These are phyloP conservation scores for Candida sanyaensis DNA, from an alignment of 1,139 yeast species.

Conservation along the genomic window DNA sequence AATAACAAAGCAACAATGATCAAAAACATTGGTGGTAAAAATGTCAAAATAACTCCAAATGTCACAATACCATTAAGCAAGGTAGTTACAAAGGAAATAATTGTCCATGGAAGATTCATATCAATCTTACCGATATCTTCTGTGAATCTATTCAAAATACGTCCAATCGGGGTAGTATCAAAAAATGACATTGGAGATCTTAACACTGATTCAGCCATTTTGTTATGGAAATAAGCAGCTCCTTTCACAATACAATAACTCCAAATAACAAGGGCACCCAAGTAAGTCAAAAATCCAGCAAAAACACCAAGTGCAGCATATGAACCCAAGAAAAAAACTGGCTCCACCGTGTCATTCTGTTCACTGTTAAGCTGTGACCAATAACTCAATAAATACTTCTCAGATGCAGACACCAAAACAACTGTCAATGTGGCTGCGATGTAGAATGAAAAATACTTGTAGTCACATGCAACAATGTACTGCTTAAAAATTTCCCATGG, in stretches of 20 bases:
- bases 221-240: constrained; percentile 37
- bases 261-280: constrained; percentile 34
- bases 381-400: constrained; percentile 34
- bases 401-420: constrained; percentile 25
- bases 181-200: constrained; percentile 47
- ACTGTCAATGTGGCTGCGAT: constrained; percentile 20
- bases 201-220: constrained; percentile 37
- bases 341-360: constrained; percentile 21
- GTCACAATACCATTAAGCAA: constrained; percentile 23
- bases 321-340: constrained; percentile 25
- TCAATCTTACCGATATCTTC: constrained; percentile 40
- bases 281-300: constrained; percentile 27
- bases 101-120: constrained; percentile 32
- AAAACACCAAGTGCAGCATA: constrained; percentile 30
- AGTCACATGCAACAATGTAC: constrained; percentile 39
- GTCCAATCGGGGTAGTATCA: constrained; percentile 46
- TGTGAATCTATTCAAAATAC: constrained; percentile 42
- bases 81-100: constrained; percentile 26
- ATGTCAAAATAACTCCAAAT: constrained; percentile 43
- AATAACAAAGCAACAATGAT: constrained; percentile 22
- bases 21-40: constrained; percentile 23
- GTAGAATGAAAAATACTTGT: constrained; percentile 27
- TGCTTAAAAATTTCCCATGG: constrained; percentile 33
- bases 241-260: constrained; percentile 33
- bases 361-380: constrained; percentile 40